Base-by-base conservation (phyloP, 495 filamentous ascomycete genomes). In the Annulohypoxylon stygium region DNA sequence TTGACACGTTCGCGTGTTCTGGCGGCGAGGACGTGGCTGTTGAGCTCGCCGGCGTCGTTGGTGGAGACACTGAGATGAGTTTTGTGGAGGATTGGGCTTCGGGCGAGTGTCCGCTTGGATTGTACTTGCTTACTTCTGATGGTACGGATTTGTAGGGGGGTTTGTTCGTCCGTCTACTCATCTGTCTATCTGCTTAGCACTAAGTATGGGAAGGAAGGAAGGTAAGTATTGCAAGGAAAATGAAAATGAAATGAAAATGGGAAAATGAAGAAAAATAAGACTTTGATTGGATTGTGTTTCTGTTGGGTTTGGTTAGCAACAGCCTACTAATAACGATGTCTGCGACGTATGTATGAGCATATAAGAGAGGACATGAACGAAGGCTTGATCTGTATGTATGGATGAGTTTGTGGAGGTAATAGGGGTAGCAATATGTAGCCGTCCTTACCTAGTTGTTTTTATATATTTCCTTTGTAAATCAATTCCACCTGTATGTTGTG, bases 41-140 rank as follows among this genome's bases (percentile, higher is more conserved):
- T 62, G 80, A 87, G 79, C 81, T 91, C 62, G 87, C 83, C 71
- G 82, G 80, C 9, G 81, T 82, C 16, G 37, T 59, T 0, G 61
- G 39, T 6, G 87, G 85, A 33, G 81, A 77, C 65, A 86, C 89
- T 18, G 74, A 84, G 50, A 75, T 93, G n/a, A 79, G 88, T 60
- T 93, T 87, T 74, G 89, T 90, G 78, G 83, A 93, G 76, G 87
- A 91, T 76, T 89, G 77, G 71, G 87, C 91, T 76, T 89, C 76
- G 67, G 88, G 87, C 71, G 87, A 87, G 23, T 81, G 82, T 61
- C 87, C 90, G 74, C 85, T 92, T 67, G 90, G 91, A 47, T 78
- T 93, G 67, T 93, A 85, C 79, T 83, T 93, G 69, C 88, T 85
- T 8, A 65, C 63, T 14, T 74, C 63, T 25, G 61, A 25, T 12